A percentile compares a stretch with the other conserved stretches of the same genome.
phyloP scores from a whole-genome alignment of 768 basidiomycete species.

The Psilocybe subaeruginosa region DNA sequence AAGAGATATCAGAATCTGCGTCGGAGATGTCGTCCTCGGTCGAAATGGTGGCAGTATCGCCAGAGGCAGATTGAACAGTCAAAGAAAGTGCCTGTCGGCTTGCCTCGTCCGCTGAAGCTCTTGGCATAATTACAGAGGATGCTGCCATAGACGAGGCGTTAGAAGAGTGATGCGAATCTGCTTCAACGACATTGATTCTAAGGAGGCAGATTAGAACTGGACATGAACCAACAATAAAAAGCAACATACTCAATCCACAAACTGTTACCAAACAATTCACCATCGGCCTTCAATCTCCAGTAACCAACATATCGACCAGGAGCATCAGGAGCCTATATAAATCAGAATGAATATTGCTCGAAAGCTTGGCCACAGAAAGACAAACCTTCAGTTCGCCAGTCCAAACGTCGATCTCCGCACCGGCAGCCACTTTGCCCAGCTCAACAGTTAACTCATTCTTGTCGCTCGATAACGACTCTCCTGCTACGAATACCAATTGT shows the following conservation, averaged over 20 bases:
- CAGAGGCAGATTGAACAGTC: constrained; percentile 20
- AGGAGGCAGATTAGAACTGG: constrained; percentile 6
- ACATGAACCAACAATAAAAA: neutral
- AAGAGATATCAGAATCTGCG: constrained; percentile 52
- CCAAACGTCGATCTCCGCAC: constrained; percentile 64
- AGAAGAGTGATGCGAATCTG: constrained; percentile 35
- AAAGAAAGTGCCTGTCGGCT: constrained; percentile 20
- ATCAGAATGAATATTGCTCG: neutral
- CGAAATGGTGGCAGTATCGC: constrained; percentile 17
- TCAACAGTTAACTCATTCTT: constrained; percentile 19
- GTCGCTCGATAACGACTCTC: constrained; percentile 46
- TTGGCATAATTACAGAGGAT: constrained; percentile 40
- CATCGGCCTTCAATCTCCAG: constrained; percentile 71
- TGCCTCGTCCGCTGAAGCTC: constrained; percentile 23
- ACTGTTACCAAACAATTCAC: constrained; percentile 68
- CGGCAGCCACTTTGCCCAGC: constrained; percentile 61
- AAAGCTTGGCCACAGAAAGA: constrained; percentile 13
- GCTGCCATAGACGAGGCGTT: constrained; percentile 58
- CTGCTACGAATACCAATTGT: constrained; percentile 71
- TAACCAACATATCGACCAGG: constrained; percentile 77
- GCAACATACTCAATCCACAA: constrained; percentile 78
- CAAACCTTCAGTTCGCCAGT: constrained; percentile 76
- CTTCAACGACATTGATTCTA: constrained; percentile 73
- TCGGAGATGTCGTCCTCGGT: constrained; percentile 37
- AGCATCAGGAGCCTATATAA: constrained; percentile 65